phyloP scores from a whole-genome alignment of 805 yeast genomes.

The Teunomyces lycoperdinae region DNA sequence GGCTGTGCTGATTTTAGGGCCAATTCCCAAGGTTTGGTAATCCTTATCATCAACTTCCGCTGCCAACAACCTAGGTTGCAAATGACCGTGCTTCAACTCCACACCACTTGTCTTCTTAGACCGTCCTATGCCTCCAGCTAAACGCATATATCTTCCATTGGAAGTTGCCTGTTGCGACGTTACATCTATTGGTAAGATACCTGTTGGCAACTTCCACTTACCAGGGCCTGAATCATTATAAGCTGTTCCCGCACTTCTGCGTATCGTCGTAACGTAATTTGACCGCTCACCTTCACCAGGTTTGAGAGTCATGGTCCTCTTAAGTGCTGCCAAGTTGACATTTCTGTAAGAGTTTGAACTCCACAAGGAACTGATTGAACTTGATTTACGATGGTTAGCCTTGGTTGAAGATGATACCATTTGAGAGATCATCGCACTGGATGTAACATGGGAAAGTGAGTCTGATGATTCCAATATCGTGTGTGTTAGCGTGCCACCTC shows the following conservation, averaged over 20 bases:
- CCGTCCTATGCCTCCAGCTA: constrained; percentile 16
- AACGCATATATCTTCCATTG: constrained; percentile 25
- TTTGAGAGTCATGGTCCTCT: constrained; percentile 31
- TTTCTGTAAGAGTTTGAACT: constrained; percentile 32
- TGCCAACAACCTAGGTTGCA: constrained; percentile 66
- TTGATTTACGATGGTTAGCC: constrained; percentile 18
- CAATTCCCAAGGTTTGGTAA: constrained; percentile 7
- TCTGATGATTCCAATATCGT: neutral
- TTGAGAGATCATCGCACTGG: neutral
- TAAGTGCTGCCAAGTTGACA: constrained; percentile 37
- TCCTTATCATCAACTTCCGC: constrained; percentile 73
- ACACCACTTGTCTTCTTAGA: constrained; percentile 41
- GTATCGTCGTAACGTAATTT: constrained; percentile 44
- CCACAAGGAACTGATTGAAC: constrained; percentile 36
- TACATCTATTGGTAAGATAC: constrained; percentile 46
- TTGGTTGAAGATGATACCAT: constrained; percentile 3
- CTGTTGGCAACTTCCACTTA: constrained; percentile 52
- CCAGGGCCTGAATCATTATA: constrained; percentile 46
- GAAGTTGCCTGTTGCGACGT: constrained; percentile 2
- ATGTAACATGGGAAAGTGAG: neutral
- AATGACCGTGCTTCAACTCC: constrained; percentile 60
- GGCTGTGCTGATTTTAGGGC: constrained; percentile 2
- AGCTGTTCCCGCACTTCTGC: constrained; percentile 48
- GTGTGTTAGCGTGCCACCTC: neutral
- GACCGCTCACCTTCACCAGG: constrained; percentile 54